Evolutionary conservation across 106 monocot genomes (phyloP).

Genomic region (Triglochin maritima): DNA sequence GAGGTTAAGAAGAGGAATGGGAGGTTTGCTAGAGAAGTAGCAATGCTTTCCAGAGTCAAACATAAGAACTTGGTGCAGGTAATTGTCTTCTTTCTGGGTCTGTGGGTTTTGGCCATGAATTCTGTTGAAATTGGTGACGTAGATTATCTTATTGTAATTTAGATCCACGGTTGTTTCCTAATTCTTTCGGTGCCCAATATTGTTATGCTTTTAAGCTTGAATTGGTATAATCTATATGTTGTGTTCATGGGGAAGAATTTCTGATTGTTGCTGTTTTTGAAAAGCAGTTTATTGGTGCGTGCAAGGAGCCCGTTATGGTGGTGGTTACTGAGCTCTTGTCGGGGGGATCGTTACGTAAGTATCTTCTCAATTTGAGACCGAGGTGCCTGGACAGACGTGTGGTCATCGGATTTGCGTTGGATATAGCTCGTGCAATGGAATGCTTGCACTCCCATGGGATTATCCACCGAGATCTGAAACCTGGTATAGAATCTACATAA

Average conservation of each 20-base stretch:
- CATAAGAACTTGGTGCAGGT: conserved; percentile 99
- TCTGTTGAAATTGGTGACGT: no score
- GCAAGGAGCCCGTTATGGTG: conserved; percentile 95
- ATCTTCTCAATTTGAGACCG: conserved; percentile 68
- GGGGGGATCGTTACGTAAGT: conserved; percentile 79
- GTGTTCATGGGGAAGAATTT: not conserved
- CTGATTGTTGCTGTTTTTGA: not conserved
- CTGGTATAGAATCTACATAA: conserved; percentile 38
- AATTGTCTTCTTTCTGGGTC: not conserved
- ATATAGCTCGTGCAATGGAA: conserved; percentile 93
- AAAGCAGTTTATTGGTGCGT: conserved; percentile 82
- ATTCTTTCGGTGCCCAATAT: no score
- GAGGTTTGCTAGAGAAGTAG: conserved; percentile 85
- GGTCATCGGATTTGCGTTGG: conserved; percentile 78
- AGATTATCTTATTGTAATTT: no score
- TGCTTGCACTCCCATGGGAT: conserved; percentile 96
- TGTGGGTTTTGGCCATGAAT: no score
- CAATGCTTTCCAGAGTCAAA: conserved; percentile 74
- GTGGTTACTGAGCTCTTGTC: conserved; percentile 90
- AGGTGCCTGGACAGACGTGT: conserved; percentile 56
- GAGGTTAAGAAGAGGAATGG: conserved; percentile 65
- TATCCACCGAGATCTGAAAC: conserved; percentile 98
- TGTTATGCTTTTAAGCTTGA: no score
- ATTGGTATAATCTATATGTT: no score
- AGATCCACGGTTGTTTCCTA: no score